phyloP scores from a whole-genome alignment of 2,329 filamentous ascomycete species.

The Penicillium hesseltinei region DNA sequence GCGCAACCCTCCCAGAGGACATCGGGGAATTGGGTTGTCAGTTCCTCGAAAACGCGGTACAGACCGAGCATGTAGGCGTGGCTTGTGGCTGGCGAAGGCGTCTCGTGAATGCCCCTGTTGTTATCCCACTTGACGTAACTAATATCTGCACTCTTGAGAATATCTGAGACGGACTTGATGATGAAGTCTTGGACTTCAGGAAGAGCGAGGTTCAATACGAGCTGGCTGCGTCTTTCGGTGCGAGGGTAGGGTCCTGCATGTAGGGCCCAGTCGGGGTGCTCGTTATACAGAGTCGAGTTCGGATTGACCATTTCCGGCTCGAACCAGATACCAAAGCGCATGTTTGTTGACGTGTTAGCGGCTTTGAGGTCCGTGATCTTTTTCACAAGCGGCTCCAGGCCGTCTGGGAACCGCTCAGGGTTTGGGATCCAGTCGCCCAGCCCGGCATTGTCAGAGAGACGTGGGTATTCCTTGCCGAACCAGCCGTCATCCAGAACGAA shows the following conservation, averaged over 20 bases:
- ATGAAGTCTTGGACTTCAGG: constrained; percentile 64
- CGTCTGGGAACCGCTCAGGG: constrained; percentile 57
- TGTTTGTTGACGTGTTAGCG: constrained; percentile 46
- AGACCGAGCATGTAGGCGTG: constrained; percentile 64
- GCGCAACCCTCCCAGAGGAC: constrained; percentile 67
- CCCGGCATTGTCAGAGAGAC: constrained; percentile 56
- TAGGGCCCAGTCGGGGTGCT: constrained; percentile 64
- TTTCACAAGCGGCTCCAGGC: constrained; percentile 52
- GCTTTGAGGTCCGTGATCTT: constrained; percentile 52
- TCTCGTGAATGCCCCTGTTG: constrained; percentile 64
- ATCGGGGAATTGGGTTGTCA: constrained; percentile 60
- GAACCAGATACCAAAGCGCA: constrained; percentile 65
- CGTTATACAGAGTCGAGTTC: constrained; percentile 58
- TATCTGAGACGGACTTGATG: constrained; percentile 54
- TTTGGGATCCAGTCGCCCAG: constrained; percentile 65
- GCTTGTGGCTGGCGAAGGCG: constrained; percentile 52
- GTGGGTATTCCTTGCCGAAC: constrained; percentile 64
- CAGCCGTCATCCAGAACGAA: constrained; percentile 67
- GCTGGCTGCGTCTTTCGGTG: constrained; percentile 56
- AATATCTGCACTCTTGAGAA: constrained; percentile 56
- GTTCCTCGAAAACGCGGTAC: constrained; percentile 60
- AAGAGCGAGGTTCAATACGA: constrained; percentile 61
- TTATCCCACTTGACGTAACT: constrained; percentile 68
- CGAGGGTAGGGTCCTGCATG: constrained; percentile 57
- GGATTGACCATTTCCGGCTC: constrained; percentile 68